phyloP scores from a whole-genome alignment of 2,329 filamentous ascomycete genomes.

The Lasiodiplodia hormozganensis region DNA sequence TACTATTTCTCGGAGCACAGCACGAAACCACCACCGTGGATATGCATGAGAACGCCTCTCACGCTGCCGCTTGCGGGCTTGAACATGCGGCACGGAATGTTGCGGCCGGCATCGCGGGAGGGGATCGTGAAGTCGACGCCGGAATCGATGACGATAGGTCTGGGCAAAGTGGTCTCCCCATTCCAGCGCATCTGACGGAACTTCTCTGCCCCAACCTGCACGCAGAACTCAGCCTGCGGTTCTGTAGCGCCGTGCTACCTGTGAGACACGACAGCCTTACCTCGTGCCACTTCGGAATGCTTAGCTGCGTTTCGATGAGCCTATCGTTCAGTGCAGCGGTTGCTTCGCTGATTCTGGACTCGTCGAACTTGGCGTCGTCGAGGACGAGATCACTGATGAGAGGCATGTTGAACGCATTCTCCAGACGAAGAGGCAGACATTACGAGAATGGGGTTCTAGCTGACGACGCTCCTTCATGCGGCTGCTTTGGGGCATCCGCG shows the following conservation, averaged over 20 bases:
- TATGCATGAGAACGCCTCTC: constrained; percentile 60
- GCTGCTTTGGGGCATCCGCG: neutral
- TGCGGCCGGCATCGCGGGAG: constrained; percentile 58
- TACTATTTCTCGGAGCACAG: constrained; percentile 50
- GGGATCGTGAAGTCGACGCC: constrained; percentile 58
- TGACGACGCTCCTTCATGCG: neutral
- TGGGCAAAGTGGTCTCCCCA: constrained; percentile 60
- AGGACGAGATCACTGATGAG: constrained; percentile 19
- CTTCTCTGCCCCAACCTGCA: constrained; percentile 58
- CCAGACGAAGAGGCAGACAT: neutral
- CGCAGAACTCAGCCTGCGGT: constrained; percentile 9
- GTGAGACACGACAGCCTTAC: constrained; percentile 14
- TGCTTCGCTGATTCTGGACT: constrained; percentile 1
- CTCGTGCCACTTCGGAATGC: constrained; percentile 26
- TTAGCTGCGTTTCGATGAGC: constrained; percentile 2
- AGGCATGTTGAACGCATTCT: constrained; percentile 13
- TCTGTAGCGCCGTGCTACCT: neutral
- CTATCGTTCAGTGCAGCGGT: constrained; percentile 20
- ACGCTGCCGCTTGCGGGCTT: constrained; percentile 54
- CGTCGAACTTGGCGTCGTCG: constrained; percentile 25
- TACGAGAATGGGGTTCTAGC: neutral
- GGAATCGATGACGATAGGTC: constrained; percentile 53
- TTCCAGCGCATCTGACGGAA: constrained; percentile 62
- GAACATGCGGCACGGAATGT: constrained; percentile 61
- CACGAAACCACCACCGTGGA: constrained; percentile 62